Percentiles rank a stretch among this genome's conserved stretches.
Conservation (phyloP, 768 basidiomycete genomes). For the Tephrocybe rancida region DNA sequence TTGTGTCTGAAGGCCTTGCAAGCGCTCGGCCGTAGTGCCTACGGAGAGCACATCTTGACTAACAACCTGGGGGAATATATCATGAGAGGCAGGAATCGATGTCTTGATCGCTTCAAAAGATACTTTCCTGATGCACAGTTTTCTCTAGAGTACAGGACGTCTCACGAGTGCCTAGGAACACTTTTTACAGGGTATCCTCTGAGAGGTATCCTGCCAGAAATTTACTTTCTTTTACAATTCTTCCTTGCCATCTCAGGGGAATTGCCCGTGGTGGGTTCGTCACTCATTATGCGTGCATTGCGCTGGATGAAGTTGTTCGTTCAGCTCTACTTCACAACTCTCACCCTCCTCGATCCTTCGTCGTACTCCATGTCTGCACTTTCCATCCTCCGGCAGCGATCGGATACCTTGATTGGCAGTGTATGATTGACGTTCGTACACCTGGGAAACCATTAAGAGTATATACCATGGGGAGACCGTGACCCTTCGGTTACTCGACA, state of each 20-base stretch:
- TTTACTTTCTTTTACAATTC: slow-evolving; percentile 12
- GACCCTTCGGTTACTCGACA: slow-evolving; percentile 25
- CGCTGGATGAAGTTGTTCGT: not conserved
- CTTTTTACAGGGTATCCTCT: slow-evolving; percentile 19
- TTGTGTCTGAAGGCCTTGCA: not conserved
- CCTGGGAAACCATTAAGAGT: slow-evolving; percentile 26
- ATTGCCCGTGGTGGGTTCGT: slow-evolving; percentile 27
- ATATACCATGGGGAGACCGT: slow-evolving; percentile 27
- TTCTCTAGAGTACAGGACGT: slow-evolving; percentile 27
- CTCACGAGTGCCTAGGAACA: slow-evolving; percentile 22
- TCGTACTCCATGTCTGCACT: slow-evolving; percentile 38
- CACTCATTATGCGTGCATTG: not conserved
- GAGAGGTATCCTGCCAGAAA: not conserved
- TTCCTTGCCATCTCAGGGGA: slow-evolving; percentile 21
- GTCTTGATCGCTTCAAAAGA: not conserved
- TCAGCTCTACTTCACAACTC: slow-evolving; percentile 37
- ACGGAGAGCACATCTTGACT: slow-evolving; percentile 40
- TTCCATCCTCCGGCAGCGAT: slow-evolving; percentile 41
- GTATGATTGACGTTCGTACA: slow-evolving; percentile 21
- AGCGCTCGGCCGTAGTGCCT: slow-evolving; percentile 15
- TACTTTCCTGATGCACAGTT: not conserved
- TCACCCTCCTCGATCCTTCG: slow-evolving; percentile 30
- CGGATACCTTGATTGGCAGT: slow-evolving; percentile 25
- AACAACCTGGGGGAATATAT: slow-evolving; percentile 33
- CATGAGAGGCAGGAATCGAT: slow-evolving; percentile 21